Base-by-base conservation (phyloP, 1,284 basidiomycete species). In the Paramarasmius palmivorus region DNA sequence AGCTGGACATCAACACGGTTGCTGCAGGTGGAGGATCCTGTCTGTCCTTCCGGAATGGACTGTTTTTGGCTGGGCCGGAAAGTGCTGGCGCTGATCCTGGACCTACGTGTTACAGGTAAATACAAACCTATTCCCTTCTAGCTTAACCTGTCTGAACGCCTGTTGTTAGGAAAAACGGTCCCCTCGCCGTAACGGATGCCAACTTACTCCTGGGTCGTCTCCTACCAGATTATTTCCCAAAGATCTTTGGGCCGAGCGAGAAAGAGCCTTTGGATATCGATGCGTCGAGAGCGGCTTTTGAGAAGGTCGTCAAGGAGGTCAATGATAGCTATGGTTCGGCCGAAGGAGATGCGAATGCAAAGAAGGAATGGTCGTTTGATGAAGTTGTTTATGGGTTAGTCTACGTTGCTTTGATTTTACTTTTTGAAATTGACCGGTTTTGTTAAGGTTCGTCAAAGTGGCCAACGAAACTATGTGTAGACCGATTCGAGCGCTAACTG, bases 391-490 rank as follows among this genome's bases (percentile, higher is more conserved):
- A 92, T 61, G 93, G 89, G 84, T 91, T 49, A 17, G 82, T 72
- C 4, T 6, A 47, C 42, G 5, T 50, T 34, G 29, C 29, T 32
- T 32, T 32, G 29, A 32, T 34, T 26, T 50, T 50, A 26, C 26
- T 42, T 47, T 49, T 44, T 17, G 9, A 12, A 15, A 29, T 14
- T 25, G 15, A 15, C 49, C 35, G 46, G 36, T 40, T 17, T 14
- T 2, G 23, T 12, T 36, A 49, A 90, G 89, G 2, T 95, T 94
- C 68, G 90, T 95, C 73, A 92, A 92, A 64, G 90, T 95, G n/a
- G 92, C 92, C 10, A 95, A 94, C 59, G 92, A 94, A 73, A 92
- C 91, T 0, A 97, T 97, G 94, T 90, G 88, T 61, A 77, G 95
- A 41, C 95, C 95, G 1, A 97, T 98, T 56, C 84, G 95, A 6